Conservation (phyloP, 257 asterid genomes). For the Scutellaria barbata region DNA sequence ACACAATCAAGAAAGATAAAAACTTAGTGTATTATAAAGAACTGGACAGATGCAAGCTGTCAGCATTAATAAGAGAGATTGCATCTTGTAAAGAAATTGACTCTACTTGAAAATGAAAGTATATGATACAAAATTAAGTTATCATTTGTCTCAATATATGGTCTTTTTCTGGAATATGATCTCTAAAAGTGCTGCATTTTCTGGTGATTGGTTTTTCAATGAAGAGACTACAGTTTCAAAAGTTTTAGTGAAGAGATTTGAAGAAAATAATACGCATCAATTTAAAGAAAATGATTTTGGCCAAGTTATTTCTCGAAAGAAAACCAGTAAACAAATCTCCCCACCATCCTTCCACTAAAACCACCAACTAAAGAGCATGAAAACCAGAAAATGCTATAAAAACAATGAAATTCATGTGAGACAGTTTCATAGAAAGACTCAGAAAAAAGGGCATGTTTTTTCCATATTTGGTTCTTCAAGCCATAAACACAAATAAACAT, state of each 20-base stretch:
- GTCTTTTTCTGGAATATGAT: background rate
- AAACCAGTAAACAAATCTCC: constrained; percentile 27
- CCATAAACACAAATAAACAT: background rate
- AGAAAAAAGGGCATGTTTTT: background rate
- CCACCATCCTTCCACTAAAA: constrained; percentile 18
- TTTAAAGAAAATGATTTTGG: constrained; percentile 15
- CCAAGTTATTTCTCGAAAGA: constrained; percentile 20
- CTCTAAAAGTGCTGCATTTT: background rate
- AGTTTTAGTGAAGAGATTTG: too few relatives aligned
- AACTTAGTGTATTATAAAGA: constrained; percentile 3
- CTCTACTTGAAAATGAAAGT: background rate
- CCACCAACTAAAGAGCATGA: constrained; percentile 11
- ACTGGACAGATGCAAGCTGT: constrained; percentile 27
- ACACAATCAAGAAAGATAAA: constrained; percentile 11
- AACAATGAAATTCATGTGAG: background rate
- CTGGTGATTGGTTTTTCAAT: constrained; percentile 4
- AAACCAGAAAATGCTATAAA: background rate
- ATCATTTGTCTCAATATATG: background rate
- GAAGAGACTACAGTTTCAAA: background rate
- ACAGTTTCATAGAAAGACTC: background rate
- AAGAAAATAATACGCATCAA: constrained; percentile 12
- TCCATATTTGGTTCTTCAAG: background rate
- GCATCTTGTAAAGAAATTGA: constrained; percentile 13
- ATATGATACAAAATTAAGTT: background rate
- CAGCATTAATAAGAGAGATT: constrained; percentile 9